phyloP scores from a whole-genome alignment of 768 basidiomycete genomes.

The Phlebiopsis flavidoalba region DNA sequence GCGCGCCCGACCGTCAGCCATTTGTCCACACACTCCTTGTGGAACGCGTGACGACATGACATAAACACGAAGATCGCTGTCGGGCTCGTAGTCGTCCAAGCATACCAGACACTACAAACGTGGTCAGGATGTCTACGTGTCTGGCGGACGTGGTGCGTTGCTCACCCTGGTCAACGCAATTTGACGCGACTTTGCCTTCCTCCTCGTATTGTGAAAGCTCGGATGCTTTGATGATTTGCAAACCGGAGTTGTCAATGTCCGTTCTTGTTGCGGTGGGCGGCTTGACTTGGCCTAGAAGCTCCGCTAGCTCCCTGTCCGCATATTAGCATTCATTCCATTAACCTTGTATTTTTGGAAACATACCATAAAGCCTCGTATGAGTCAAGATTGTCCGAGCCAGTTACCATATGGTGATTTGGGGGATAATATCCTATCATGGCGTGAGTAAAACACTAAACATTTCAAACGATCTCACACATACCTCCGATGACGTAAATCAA shows the following conservation, averaged over 20 bases:
- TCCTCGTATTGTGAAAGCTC: slow-evolving; percentile 46
- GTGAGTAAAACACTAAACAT: background rate
- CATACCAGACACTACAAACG: slow-evolving; percentile 71
- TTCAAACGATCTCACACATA: slow-evolving; percentile 22
- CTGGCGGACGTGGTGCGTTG: slow-evolving; percentile 6
- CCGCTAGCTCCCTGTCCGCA: slow-evolving; percentile 65
- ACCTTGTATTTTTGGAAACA: slow-evolving; percentile 19
- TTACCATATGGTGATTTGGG: slow-evolving; percentile 82
- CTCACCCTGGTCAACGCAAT: slow-evolving; percentile 76
- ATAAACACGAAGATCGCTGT: slow-evolving; percentile 80
- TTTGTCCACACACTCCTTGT: slow-evolving; percentile 80
- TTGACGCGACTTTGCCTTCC: slow-evolving; percentile 63
- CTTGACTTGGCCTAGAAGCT: slow-evolving; percentile 76
- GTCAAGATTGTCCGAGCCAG: slow-evolving; percentile 67
- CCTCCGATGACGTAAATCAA: slow-evolving; percentile 89
- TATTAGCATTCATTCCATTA: too few relatives aligned
- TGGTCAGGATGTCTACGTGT: background rate
- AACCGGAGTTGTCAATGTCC: slow-evolving; percentile 80
- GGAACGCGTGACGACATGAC: slow-evolving; percentile 86
- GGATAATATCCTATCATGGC: slow-evolving; percentile 78
- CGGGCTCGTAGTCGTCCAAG: slow-evolving; percentile 75
- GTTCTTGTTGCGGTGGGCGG: slow-evolving; percentile 78
- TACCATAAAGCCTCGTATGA: slow-evolving; percentile 78
- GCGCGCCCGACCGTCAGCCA: slow-evolving; percentile 72
- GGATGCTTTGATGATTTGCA: slow-evolving; percentile 60